Evolutionary conservation across 108 stramenopile species (phyloP), one percentile per base, ranked within the genome.

Genomic region (Epithemia pelagica): DNA sequence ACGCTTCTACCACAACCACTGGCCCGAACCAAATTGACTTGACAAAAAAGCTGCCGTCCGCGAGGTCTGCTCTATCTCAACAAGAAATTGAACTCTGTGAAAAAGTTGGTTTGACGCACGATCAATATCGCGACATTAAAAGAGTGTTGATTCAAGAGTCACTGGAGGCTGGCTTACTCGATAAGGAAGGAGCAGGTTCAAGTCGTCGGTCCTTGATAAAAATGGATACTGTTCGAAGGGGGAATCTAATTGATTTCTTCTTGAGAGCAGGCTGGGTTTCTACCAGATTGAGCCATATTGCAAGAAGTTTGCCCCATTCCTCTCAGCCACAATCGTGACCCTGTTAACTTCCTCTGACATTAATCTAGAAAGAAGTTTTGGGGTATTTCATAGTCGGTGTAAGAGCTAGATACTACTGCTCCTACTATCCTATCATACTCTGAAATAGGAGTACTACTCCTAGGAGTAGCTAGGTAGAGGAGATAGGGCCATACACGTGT

Each of bases 221-320:
- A 61, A 74, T 95, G 32, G 90, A 95, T 61, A 71, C 89, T 18
- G 74, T 76, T 28, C 78, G 87, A 63, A 62, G 76, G 59, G 85
- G 85, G 46, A 71, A 88, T 58, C 65, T 89, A 27, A 71, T 94
- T 59, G 88, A 94, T 60, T 94, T 94, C 65, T 73, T 91, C 52
- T 60, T 91, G 33, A 66, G 78, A 65, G 78, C 92, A 27, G 89
- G 92, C 25, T 94, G 92, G 92, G 87, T 94, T 55, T 79, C 82
- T 5, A 65, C 65, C 18, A 66, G 10, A 29, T 23, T 66, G 1
- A 30, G 31, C 28, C 21, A 61, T 27, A 23, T 58, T 58, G 56
- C 56, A 18, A 7, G 56, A 58, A 58, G 26, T 58, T 58, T 58
- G 56, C 56, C 56, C 18, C 37, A 46, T 10, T 46, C 37, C 37